phyloP scores from a whole-genome alignment of 768 basidiomycete genomes.

The Tephrocybe sp. region DNA sequence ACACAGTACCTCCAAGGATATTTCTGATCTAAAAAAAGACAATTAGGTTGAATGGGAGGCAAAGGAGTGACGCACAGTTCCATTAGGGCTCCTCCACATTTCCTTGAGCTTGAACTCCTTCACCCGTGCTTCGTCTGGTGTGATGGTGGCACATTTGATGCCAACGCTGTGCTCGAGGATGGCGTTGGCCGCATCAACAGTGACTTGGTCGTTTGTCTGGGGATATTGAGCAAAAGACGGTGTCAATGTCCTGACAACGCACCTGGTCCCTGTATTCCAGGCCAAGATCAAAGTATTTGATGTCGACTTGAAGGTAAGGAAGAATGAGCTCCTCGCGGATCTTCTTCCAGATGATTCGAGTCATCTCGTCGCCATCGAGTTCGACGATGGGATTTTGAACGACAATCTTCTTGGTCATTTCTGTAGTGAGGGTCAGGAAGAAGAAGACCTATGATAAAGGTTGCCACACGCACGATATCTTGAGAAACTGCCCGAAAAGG shows the following conservation, averaged over 20 bases:
- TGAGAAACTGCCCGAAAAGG: constrained; percentile 18
- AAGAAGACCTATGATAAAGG: too few species aligned
- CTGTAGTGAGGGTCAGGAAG: constrained; percentile 12
- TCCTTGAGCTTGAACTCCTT: constrained; percentile 97
- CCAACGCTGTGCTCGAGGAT: constrained; percentile 94
- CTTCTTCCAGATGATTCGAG: constrained; percentile 98
- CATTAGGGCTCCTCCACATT: constrained; percentile 99
- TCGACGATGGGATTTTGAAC: constrained; percentile 92
- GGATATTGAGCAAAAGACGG: background rate
- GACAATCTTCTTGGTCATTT: constrained; percentile 61
- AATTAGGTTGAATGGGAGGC: background rate
- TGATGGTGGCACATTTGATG: constrained; percentile 99
- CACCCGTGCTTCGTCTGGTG: constrained; percentile 95
- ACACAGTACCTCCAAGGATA: constrained; percentile 97
- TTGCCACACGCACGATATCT: constrained; percentile 19
- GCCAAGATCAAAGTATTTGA: constrained; percentile 98
- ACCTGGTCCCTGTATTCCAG: constrained; percentile 90
- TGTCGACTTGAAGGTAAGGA: constrained; percentile 91
- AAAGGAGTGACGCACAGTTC: constrained; percentile 68
- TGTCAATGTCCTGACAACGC: constrained; percentile 17
- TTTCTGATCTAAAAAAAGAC: constrained; percentile 74
- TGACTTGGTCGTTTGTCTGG: constrained; percentile 96
- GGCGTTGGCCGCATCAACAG: constrained; percentile 90
- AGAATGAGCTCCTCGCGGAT: constrained; percentile 96
- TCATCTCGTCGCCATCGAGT: constrained; percentile 99